Conservation (phyloP, 257 asterid species). For the Gardenia jasminoides region DNA sequence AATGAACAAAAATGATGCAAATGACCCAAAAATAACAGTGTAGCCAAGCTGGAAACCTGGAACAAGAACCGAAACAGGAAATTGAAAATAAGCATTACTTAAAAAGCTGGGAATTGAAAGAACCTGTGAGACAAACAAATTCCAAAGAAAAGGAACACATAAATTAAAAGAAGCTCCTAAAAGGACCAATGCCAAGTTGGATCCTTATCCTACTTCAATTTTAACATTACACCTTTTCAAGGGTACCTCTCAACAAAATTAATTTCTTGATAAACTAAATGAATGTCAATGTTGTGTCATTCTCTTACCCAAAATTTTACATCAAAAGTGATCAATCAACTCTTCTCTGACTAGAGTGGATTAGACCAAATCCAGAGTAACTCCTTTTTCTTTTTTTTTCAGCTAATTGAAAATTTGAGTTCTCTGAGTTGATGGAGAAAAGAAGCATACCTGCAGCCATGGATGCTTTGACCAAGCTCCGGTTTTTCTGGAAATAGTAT, state of each 20-base stretch:
- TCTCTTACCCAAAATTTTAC: neutral
- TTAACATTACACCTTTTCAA: neutral
- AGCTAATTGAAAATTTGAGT: neutral
- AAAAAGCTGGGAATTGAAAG: neutral
- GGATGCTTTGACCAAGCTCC: slow-evolving; percentile 64
- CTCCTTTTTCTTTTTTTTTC: neutral
- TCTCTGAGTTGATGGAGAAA: neutral
- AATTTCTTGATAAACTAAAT: neutral
- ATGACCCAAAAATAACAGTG: slow-evolving; percentile 88
- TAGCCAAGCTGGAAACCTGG: slow-evolving; percentile 94
- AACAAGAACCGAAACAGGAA: slow-evolving; percentile 3
- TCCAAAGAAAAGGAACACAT: neutral
- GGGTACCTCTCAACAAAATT: neutral
- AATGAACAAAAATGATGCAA: slow-evolving; percentile 80
- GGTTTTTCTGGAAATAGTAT: slow-evolving; percentile 48
- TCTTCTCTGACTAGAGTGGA: neutral
- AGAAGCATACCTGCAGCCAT: slow-evolving; percentile 60
- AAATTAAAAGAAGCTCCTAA: neutral
- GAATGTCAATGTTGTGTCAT: neutral
- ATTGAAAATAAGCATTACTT: neutral
- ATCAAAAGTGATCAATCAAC: neutral
- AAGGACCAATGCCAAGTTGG: neutral
- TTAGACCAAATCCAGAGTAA: neutral
- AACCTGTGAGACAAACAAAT: neutral
- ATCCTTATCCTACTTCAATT: no score